Evolutionary conservation across 169 alveolate species (phyloP).

Genomic region (Fabrea salina): DNA sequence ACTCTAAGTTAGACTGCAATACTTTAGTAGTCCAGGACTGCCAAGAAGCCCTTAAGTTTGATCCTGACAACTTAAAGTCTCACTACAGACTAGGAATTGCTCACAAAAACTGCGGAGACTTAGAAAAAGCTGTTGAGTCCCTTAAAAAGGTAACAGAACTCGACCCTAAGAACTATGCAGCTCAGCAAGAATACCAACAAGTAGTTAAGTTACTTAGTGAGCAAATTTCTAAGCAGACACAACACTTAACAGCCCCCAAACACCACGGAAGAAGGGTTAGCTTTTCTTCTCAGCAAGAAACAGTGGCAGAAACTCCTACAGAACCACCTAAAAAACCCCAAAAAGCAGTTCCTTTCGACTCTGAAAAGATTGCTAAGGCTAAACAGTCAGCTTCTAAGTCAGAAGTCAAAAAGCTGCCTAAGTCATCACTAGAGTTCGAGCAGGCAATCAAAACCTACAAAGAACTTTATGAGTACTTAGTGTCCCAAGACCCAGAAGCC

Average conservation of each 20-base stretch:
- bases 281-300: too few species aligned
- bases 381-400: background rate
- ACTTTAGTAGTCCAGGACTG: constrained; percentile 38
- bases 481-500: background rate
- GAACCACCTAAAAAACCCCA: background rate
- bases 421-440: background rate
- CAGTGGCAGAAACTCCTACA: background rate
- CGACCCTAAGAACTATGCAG: constrained; percentile 49
- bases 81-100: constrained; percentile 44
- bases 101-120: constrained; percentile 31
- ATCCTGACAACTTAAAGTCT: constrained; percentile 40
- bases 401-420: background rate
- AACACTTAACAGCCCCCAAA: background rate
- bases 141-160: constrained; percentile 38
- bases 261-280: background rate
- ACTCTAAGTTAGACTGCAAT: constrained; percentile 33
- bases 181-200: constrained; percentile 42
- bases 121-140: constrained; percentile 44
- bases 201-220: constrained; percentile 25
- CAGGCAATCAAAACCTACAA: background rate
- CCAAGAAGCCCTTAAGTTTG: constrained; percentile 47
- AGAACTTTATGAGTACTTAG: background rate
- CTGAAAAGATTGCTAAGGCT: background rate
- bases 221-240: background rate
- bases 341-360: background rate